These are phyloP conservation scores for Thelephora ganbajun DNA, from an alignment of 768 basidiomycete genomes.

Conservation along the genomic window DNA sequence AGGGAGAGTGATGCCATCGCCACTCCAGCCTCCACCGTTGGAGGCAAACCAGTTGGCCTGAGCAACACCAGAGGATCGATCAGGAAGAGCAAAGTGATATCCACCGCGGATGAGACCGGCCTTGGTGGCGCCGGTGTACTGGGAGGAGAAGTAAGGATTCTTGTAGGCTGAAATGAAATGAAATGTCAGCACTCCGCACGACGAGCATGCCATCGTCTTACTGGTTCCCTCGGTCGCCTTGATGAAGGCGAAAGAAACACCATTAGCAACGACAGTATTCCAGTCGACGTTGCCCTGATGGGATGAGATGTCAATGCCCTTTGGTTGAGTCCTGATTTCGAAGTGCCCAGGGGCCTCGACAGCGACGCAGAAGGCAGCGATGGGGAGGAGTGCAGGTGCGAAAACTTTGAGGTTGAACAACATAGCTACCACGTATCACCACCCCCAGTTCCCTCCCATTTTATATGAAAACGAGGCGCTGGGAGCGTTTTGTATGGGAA, in stretches of 20 bases:
- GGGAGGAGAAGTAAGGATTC: conserved; percentile 28
- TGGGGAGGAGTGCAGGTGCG: neutral
- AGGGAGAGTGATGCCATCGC: conserved; percentile 46
- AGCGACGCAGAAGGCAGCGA: conserved; percentile 4
- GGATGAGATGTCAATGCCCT: conserved; percentile 43
- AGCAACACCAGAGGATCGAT: conserved; percentile 34
- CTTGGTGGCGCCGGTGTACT: conserved; percentile 44
- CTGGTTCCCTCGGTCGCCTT: conserved; percentile 56
- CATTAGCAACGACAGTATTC: conserved; percentile 34
- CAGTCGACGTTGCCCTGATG: conserved; percentile 38
- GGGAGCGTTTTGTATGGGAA: too few species aligned
- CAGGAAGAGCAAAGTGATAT: conserved; percentile 50
- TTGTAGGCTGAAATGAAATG: conserved; percentile 18
- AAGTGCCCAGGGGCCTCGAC: conserved; percentile 6
- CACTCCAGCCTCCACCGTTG: conserved; percentile 44
- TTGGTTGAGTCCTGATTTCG: conserved; percentile 24
- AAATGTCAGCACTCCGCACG: conserved; percentile 7
- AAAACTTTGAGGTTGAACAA: neutral
- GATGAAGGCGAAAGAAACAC: conserved; percentile 44
- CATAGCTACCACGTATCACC: neutral
- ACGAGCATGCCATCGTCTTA: conserved; percentile 11
- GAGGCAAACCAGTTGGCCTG: conserved; percentile 48
- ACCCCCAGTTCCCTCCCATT: too few species aligned
- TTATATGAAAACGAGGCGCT: too few species aligned
- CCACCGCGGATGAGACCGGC: conserved; percentile 42